Evolutionary conservation across 2,329 filamentous ascomycete genomes (phyloP).

Genomic region (Fusarium sp.): DNA sequence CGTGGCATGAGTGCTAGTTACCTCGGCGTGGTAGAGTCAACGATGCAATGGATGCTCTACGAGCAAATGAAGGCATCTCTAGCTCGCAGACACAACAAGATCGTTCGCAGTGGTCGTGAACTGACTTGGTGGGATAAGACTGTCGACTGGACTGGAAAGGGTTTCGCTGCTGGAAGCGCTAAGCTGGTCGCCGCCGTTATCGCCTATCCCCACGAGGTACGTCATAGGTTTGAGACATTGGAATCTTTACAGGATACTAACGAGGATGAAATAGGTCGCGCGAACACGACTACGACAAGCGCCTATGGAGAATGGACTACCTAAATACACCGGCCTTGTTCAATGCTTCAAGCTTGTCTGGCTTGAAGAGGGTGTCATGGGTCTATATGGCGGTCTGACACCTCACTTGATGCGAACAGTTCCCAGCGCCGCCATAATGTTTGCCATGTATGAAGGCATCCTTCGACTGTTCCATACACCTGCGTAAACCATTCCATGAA

Average conservation of each 20-base stretch:
- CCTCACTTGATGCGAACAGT: slow-evolving; percentile 92
- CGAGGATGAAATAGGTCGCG: slow-evolving; percentile 65
- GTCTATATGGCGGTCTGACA: slow-evolving; percentile 89
- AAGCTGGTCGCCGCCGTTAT: slow-evolving; percentile 86
- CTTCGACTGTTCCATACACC: slow-evolving; percentile 58
- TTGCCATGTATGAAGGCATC: slow-evolving; percentile 81
- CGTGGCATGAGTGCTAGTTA: slow-evolving; percentile 92
- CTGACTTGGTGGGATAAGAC: slow-evolving; percentile 78
- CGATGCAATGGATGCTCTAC: slow-evolving; percentile 93
- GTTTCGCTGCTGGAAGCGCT: slow-evolving; percentile 81
- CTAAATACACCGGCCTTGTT: slow-evolving; percentile 87
- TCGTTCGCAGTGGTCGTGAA: slow-evolving; percentile 66
- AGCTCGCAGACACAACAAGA: slow-evolving; percentile 68
- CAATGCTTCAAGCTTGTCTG: slow-evolving; percentile 91
- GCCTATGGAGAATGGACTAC: slow-evolving; percentile 74
- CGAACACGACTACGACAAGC: slow-evolving; percentile 87
- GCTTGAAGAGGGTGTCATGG: slow-evolving; percentile 87
- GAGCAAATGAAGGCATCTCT: slow-evolving; percentile 89
- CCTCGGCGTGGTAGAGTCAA: slow-evolving; percentile 88
- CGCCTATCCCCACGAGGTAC: slow-evolving; percentile 92
- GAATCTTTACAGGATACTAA: neutral
- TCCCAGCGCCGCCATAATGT: slow-evolving; percentile 94
- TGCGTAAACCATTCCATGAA: slow-evolving; percentile 35
- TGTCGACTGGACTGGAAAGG: slow-evolving; percentile 81
- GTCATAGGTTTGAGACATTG: slow-evolving; percentile 26